Conservation (phyloP, 768 basidiomycete genomes). For the Rhizopogon salebrosus region DNA sequence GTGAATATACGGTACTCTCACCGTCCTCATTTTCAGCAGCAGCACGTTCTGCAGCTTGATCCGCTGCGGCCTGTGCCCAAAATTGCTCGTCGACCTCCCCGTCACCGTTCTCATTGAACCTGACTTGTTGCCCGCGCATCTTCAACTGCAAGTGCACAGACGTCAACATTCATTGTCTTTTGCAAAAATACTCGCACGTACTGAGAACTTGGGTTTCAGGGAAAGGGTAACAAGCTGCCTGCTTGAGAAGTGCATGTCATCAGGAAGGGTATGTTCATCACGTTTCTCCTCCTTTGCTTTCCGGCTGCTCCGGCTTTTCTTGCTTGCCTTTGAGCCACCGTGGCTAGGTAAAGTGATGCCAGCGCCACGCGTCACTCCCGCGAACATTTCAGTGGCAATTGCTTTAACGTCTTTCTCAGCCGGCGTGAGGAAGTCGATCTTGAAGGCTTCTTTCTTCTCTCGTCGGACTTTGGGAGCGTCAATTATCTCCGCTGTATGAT, state of each 20-base stretch:
- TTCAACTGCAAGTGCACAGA: conserved; percentile 51
- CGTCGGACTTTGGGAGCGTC: conserved; percentile 46
- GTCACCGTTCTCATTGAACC: conserved; percentile 55
- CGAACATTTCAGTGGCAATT: conserved; percentile 68
- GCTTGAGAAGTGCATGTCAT: conserved; percentile 97
- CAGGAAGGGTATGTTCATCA: conserved; percentile 78
- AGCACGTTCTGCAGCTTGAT: conserved; percentile 59
- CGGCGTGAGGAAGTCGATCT: conserved; percentile 72
- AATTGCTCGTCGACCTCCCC: conserved; percentile 95
- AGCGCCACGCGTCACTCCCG: conserved; percentile 64
- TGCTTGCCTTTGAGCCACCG: conserved; percentile 22
- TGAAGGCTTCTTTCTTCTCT: conserved; percentile 78
- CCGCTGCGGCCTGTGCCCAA: conserved; percentile 93
- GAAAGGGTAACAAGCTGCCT: conserved; percentile 88
- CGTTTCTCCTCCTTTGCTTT: conserved; percentile 54
- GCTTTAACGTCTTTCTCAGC: conserved; percentile 56
- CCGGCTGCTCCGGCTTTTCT: conserved; percentile 39
- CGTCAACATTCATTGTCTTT: conserved; percentile 5
- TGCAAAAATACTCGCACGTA: conserved; percentile 34
- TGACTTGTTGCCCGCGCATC: conserved; percentile 74
- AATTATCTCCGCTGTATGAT: conserved; percentile 44
- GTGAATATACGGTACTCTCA: conserved; percentile 25
- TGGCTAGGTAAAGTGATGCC: conserved; percentile 65
- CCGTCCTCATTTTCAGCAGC: conserved; percentile 59
- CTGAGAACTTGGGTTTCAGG: conserved; percentile 92